Evolutionary conservation across 768 basidiomycete genomes (phyloP).

Genomic region (Terana coerulea): DNA sequence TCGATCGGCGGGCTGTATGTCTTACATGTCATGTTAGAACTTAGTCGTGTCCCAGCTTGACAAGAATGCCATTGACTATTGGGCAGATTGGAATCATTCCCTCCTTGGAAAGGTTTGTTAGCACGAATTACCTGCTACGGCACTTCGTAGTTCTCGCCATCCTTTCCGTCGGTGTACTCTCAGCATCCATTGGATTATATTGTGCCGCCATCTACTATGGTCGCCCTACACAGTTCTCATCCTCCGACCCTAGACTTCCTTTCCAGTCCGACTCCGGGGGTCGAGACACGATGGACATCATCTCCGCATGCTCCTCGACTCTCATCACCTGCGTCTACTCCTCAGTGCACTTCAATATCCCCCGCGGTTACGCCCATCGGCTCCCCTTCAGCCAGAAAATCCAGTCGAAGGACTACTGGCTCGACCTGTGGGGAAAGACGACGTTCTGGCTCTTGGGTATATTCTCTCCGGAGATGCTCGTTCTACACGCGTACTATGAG

Average conservation of each 20-base stretch:
- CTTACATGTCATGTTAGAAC: too few relatives aligned
- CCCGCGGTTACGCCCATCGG: constrained; percentile 13
- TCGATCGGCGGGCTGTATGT: too few relatives aligned
- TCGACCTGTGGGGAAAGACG: constrained; percentile 16
- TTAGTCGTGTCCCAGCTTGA: too few relatives aligned
- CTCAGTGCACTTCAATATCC: constrained; percentile 16
- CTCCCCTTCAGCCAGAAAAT: constrained; percentile 7
- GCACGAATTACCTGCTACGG: constrained; percentile 15
- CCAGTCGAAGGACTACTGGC: constrained; percentile 13
- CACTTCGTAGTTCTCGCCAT: constrained; percentile 11
- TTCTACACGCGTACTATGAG: constrained; percentile 17
- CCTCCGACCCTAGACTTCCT: constrained; percentile 12
- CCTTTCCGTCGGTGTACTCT: constrained; percentile 2
- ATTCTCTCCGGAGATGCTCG: constrained; percentile 18
- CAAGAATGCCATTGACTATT: constrained; percentile 8
- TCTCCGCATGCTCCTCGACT: constrained; percentile 12
- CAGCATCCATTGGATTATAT: constrained; percentile 5
- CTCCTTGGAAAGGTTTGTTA: constrained; percentile 15
- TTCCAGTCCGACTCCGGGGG: constrained; percentile 12
- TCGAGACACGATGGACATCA: constrained; percentile 13
- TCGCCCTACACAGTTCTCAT: constrained; percentile 9
- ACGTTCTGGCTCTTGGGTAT: constrained; percentile 17
- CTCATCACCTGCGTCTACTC: constrained; percentile 16
- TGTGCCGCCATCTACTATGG: constrained; percentile 10
- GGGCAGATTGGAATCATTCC: constrained; percentile 13